These are phyloP conservation scores for Tulasnella calospora DNA, from an alignment of 768 basidiomycete species.

Conservation along the genomic window DNA sequence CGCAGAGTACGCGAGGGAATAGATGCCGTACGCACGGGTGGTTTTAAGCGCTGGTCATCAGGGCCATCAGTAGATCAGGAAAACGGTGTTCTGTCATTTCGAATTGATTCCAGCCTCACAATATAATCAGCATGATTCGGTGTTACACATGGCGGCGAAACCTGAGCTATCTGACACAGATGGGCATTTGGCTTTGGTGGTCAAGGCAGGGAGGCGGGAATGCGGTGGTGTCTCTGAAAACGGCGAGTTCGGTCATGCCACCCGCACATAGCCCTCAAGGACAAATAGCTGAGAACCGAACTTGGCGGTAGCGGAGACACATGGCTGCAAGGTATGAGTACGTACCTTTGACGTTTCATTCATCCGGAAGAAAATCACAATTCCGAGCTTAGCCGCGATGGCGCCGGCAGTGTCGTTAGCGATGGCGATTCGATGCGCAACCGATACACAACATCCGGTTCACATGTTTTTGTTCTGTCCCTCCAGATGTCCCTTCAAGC, in stretches of 20 bases:
- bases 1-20: not conserved
- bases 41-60: not conserved
- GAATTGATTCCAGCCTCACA: not conserved
- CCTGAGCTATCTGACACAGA: too few relatives aligned
- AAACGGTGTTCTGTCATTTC: not conserved
- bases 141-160: not conserved
- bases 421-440: too few relatives aligned
- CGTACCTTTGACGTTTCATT: not conserved
- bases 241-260: not conserved
- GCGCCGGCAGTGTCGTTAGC: too few relatives aligned
- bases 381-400: too few relatives aligned
- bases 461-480: too few relatives aligned
- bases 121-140: not conserved
- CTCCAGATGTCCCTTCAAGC: too few relatives aligned
- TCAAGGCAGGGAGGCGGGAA: not conserved
- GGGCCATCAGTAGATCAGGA: conserved; percentile 1
- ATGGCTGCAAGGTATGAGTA: not conserved
- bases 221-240: not conserved
- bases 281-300: not conserved
- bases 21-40: not conserved
- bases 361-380: not conserved
- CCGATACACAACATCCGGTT: too few relatives aligned
- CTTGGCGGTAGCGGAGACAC: not conserved
- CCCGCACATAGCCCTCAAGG: not conserved
- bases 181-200: too few relatives aligned